phyloP scores from a whole-genome alignment of 805 yeast species.

The Helenozyma rhizophorensis region DNA sequence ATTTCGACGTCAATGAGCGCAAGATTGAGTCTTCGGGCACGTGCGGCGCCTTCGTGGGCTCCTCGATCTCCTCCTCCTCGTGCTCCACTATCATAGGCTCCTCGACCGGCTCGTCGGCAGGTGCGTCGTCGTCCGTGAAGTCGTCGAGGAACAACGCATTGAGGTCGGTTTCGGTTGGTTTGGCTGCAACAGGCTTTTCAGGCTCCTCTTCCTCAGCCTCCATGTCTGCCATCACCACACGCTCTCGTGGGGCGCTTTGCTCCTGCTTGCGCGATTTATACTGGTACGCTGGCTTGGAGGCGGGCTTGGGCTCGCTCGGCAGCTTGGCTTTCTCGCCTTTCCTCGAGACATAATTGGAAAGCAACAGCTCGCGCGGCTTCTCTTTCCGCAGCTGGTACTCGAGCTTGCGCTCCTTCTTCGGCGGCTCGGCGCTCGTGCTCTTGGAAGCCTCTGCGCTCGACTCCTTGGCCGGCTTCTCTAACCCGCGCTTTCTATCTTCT shows the following conservation, averaged over 20 bases:
- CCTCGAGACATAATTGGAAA: constrained; percentile 13
- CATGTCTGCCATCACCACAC: constrained; percentile 30
- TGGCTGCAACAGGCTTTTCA: not conserved
- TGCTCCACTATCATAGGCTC: constrained; percentile 12
- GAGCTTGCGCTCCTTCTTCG: constrained; percentile 6
- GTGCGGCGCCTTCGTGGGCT: not conserved
- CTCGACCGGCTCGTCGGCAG: constrained; percentile 1
- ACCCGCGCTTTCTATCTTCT: too few relatives aligned
- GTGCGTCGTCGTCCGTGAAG: constrained; percentile 13
- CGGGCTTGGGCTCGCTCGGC: constrained; percentile 3
- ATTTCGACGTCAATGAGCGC: constrained; percentile 1
- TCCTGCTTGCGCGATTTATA: constrained; percentile 37
- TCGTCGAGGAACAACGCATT: constrained; percentile 14
- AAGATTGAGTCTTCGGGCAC: constrained; percentile 5
- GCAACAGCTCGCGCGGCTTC: constrained; percentile 3
- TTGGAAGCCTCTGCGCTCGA: too few relatives aligned
- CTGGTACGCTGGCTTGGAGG: constrained; percentile 10
- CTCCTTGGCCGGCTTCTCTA: too few relatives aligned
- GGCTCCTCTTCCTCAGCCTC: constrained; percentile 4
- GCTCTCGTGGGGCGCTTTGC: constrained; percentile 26
- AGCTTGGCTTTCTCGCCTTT: constrained; percentile 7
- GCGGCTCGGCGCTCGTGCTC: not conserved
- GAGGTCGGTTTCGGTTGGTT: constrained; percentile 6
- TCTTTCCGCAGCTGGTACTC: constrained; percentile 14
- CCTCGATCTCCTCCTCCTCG: not conserved